Base-by-base conservation (phyloP, 306 rosid species). In the Fragaria ananassa region DNA sequence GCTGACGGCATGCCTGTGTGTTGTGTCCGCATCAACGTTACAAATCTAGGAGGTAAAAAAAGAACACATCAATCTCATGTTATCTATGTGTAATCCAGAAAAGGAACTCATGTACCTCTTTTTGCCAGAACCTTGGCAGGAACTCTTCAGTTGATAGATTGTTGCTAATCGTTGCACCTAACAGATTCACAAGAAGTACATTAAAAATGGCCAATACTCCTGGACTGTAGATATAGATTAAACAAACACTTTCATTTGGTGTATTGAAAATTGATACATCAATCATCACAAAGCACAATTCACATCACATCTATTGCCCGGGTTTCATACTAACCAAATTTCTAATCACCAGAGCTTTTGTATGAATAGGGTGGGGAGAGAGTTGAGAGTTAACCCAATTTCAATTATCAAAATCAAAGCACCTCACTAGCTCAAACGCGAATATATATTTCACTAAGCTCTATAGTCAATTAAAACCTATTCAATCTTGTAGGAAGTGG, bases 151-250 rank as follows among this genome's bases (percentile, higher is more conserved):
- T 39, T 79, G 87, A 88, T 95, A 92, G 47, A 95, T 74, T 69
- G 83, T 80, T n/a, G 98, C 96, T 51, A 95, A 81, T n/a, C 90
- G 85, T 61, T 79, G 97, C 71, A 95, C 90, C 97, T 95, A 68
- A 80, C 74, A 57, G 73, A 81, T 68, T 47, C 56, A 63, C 69
- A 74, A 80, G 57, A 34, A 68, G 62, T 19, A 63, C 1, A 46
- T 72, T 45, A 83, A 64, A 57, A 74, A 78, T 10, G 27, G 15
- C 25, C 23, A 69, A 44, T 66, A 68, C 1, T 21, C 39, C 42
- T 18, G 63, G 68, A 56, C 34, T 35, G 23, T 41, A 64, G 47
- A 29, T 61, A 27, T 13, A 61, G 23, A 17, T 41, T n/a, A 1
- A 37, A 31, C 15, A 66, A 10, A 66, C 12, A 66, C 50, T 39